Evolutionary conservation across 2,329 filamentous ascomycete genomes (phyloP), one percentile per base, ranked within the genome.

Genomic region (Periconia sp.): DNA sequence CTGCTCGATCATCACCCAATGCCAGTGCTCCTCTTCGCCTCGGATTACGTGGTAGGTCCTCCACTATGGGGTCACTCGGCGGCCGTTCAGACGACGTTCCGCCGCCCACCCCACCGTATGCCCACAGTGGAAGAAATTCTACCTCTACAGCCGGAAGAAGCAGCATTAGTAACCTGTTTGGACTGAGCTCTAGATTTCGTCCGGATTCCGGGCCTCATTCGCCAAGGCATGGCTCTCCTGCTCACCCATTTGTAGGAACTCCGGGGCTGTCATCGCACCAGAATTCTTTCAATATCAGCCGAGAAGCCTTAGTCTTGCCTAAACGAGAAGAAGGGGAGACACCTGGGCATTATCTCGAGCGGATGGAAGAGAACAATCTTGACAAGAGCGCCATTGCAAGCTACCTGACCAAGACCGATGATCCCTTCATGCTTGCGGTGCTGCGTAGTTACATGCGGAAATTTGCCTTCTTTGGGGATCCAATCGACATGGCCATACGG

Each of bases 401-500:
- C 33, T 84, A 89, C 12, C 74, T 99, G 18, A 92, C 90, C 13
- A 95, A 95, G 63, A 88, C 85, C n/a, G 82, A 83, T 2, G 92
- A 99, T 59, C 73, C 85, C 0, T 99, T 97, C 67, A 88, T 86
- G 33, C 83, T 85, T 46, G 84, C 89, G 1, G 91, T 95, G 3
- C 72, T 99, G 42, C 84, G 92, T 47, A 96, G 92, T 64, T 97
- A 96, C 64, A 97, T 97, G 87, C 85, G 92, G 39, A 87, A 87
- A 15, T 97, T 97, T 69, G 85, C 86, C 38, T 97, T 97, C 73
- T 97, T 96, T 61, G 92, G 90, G 19, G 92, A 97, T 58, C 94
- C 94, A 0, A 92, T 99, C 76, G 94, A 99, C 66, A 97, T 99
- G 91, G 89, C 92, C 2, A 86, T 97, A 52, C 85, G 94, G 25